Conservation (phyloP, 1,284 basidiomycete species). For the Flammula alnicola region DNA sequence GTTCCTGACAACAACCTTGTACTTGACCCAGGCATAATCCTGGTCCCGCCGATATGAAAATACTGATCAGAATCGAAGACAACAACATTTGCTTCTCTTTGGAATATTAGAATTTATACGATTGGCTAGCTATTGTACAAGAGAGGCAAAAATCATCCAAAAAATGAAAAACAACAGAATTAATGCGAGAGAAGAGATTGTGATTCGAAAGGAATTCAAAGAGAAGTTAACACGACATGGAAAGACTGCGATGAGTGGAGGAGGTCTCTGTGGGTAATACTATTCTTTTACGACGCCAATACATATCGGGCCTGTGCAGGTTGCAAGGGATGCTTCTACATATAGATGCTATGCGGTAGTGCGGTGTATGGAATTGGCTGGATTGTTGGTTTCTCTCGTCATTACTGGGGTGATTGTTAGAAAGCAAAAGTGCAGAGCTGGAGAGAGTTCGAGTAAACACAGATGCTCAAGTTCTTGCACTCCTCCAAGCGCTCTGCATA, state of each 20-base stretch:
- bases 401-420: background rate
- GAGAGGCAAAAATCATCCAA: background rate
- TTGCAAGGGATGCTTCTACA: conserved; percentile 2
- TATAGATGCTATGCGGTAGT: conserved; percentile 5
- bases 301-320: background rate
- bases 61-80: no score
- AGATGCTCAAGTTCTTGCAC: conserved; percentile 27
- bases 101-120: conserved; percentile 3
- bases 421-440: background rate
- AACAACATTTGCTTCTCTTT: background rate
- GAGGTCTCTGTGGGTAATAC: no score
- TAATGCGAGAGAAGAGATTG: conserved; percentile 2
- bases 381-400: background rate
- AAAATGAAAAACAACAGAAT: background rate
- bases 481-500: conserved; percentile 35
- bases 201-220: background rate
- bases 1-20: no score
- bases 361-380: background rate
- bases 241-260: background rate
- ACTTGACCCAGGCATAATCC: no score
- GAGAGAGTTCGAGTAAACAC: background rate
- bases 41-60: no score
- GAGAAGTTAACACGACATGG: background rate
- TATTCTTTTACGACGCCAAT: background rate
- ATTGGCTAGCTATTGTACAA: conserved; percentile 10